Evolutionary conservation across 108 stramenopile genomes (phyloP).

Genomic region (Skeletonema marinoi): DNA sequence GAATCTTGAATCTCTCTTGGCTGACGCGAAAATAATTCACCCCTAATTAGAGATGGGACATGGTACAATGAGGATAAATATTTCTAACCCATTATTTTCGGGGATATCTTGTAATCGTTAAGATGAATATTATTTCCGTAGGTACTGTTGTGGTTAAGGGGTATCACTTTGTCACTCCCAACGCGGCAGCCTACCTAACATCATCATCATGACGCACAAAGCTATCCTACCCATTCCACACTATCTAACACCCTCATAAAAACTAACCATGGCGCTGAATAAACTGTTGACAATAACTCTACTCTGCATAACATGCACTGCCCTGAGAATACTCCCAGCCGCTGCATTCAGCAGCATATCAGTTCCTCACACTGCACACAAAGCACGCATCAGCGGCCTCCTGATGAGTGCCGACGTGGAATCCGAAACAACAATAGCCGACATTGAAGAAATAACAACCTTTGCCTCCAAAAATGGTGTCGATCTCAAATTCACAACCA

Average conservation of each 20-base stretch:
- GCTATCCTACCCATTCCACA: too few relatives aligned
- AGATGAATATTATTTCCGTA: too few relatives aligned
- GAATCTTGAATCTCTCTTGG: too few relatives aligned
- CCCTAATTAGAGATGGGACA: too few relatives aligned
- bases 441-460: slow-evolving; percentile 40
- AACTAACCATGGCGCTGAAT: background rate
- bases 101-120: too few relatives aligned
- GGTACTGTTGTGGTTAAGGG: too few relatives aligned
- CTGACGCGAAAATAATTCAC: too few relatives aligned
- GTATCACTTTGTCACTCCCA: too few relatives aligned
- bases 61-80: too few relatives aligned
- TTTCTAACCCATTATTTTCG: too few relatives aligned
- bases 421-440: slow-evolving; percentile 13
- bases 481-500: slow-evolving; percentile 57
- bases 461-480: slow-evolving; percentile 52
- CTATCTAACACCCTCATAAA: background rate
- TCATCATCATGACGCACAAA: too few relatives aligned
- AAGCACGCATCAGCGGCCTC: background rate
- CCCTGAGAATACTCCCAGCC: background rate
- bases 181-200: too few relatives aligned
- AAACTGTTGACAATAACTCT: background rate
- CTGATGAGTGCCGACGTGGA: background rate
- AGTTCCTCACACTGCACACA: background rate
- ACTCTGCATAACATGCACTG: slow-evolving; percentile 1
- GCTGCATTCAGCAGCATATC: slow-evolving; percentile 1